Evolutionary conservation across 129 eudicot genomes (phyloP).

Genomic region (Flaveria brownii): DNA sequence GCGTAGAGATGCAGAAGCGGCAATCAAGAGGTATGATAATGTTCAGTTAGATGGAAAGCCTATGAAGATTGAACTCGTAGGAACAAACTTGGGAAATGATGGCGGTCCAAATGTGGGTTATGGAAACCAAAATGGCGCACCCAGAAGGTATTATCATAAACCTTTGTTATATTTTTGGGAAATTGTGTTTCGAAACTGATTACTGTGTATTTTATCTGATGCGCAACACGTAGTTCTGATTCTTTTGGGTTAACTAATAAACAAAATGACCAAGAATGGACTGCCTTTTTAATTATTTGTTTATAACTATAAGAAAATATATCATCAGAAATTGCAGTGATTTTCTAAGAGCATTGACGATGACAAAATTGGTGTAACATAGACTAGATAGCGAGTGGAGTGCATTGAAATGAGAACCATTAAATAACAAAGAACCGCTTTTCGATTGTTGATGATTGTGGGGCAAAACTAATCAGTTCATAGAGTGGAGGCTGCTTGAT

Average conservation of each 20-base stretch:
- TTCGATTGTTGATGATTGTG: too few species aligned
- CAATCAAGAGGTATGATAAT: slow-evolving; percentile 53
- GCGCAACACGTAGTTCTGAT: neutral
- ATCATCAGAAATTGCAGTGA: neutral
- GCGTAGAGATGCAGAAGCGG: slow-evolving; percentile 53
- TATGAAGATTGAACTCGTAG: slow-evolving; percentile 49
- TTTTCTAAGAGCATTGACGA: neutral
- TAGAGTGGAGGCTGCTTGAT: too few species aligned
- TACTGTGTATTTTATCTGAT: neutral
- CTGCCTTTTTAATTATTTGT: neutral
- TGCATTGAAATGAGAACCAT: too few species aligned
- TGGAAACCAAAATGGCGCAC: slow-evolving; percentile 39
- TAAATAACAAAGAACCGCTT: too few species aligned
- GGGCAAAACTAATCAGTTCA: too few species aligned
- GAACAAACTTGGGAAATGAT: slow-evolving; percentile 40
- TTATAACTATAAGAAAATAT: neutral
- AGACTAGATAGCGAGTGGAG: too few species aligned
- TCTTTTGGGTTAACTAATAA: neutral
- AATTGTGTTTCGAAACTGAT: neutral
- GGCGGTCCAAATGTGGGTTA: neutral
- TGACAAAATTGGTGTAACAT: neutral
- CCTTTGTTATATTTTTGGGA: neutral
- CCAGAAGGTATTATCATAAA: slow-evolving; percentile 37
- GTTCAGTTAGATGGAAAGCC: slow-evolving; percentile 61
- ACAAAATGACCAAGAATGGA: neutral